phyloP scores from a whole-genome alignment of 192 early-diverging fungal genomes.

The Podila epicladia region DNA sequence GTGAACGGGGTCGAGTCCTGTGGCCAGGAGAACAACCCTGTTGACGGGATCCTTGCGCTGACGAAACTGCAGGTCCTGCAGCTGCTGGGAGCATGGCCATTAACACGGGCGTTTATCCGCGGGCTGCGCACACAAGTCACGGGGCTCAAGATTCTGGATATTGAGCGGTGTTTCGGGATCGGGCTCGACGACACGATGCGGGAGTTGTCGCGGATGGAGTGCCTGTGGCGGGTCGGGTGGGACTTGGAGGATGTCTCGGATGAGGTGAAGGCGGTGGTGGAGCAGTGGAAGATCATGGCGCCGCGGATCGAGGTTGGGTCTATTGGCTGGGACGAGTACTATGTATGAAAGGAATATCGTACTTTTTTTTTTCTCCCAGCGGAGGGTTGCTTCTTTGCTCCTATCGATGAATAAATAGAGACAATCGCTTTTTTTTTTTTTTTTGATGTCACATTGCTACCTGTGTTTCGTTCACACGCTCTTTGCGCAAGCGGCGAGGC shows the following conservation, averaged over 20 bases:
- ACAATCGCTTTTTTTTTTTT: too few species aligned
- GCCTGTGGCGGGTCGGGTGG: conserved; percentile 42
- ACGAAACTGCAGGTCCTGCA: conserved; percentile 28
- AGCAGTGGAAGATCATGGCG: conserved; percentile 4
- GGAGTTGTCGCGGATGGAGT: conserved; percentile 14
- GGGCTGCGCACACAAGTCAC: conserved; percentile 5
- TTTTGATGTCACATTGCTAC: too few species aligned
- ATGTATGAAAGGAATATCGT: background rate
- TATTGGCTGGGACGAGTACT: conserved; percentile 25
- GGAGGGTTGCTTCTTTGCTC: too few species aligned
- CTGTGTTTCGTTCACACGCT: too few species aligned
- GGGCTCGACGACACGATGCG: conserved; percentile 20
- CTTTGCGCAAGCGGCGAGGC: too few species aligned
- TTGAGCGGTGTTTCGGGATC: conserved; percentile 32
- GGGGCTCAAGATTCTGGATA: conserved; percentile 40
- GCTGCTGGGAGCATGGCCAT: conserved; percentile 24
- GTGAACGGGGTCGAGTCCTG: conserved; percentile 36
- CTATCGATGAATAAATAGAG: too few species aligned
- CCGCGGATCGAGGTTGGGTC: conserved; percentile 17
- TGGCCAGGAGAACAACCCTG: conserved; percentile 16
- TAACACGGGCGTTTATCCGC: conserved; percentile 14
- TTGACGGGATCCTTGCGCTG: conserved; percentile 19
- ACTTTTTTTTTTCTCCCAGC: background rate
- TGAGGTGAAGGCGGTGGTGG: conserved; percentile 1
- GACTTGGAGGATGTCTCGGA: conserved; percentile 7